Evolutionary conservation across 495 filamentous ascomycete genomes (phyloP).

Genomic region (Xylaria scruposa): DNA sequence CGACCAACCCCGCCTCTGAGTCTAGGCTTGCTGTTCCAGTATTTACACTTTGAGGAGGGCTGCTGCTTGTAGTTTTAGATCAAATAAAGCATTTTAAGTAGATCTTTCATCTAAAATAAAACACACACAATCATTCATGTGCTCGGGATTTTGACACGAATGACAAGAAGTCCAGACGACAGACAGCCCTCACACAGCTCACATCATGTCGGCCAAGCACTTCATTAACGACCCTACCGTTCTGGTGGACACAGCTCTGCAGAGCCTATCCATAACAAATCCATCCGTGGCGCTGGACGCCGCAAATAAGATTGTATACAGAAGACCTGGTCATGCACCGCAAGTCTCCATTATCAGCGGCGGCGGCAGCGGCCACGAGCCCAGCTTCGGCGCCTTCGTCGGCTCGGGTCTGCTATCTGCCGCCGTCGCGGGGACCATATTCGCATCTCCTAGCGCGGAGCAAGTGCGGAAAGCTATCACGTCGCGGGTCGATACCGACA

Average conservation of each 20-base stretch:
- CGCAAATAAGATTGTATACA: conserved; percentile 87
- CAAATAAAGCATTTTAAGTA: neutral
- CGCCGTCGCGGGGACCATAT: conserved; percentile 90
- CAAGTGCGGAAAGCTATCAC: conserved; percentile 82
- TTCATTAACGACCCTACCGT: conserved; percentile 87
- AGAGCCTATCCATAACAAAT: conserved; percentile 81
- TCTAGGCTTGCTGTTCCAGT: neutral
- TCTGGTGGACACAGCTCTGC: conserved; percentile 79
- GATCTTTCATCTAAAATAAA: neutral
- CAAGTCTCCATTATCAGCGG: conserved; percentile 87
- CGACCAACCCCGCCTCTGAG: neutral
- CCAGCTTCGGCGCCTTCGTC: conserved; percentile 77
- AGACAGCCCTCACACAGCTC: neutral
- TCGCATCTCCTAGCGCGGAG: conserved; percentile 85
- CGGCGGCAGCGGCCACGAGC: conserved; percentile 93
- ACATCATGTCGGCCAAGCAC: conserved; percentile 74
- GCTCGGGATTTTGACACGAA: neutral
- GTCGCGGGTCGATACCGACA: conserved; percentile 68
- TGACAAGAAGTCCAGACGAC: neutral
- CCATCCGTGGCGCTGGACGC: conserved; percentile 81
- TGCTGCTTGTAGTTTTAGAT: conserved; percentile 3
- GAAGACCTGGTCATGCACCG: conserved; percentile 59
- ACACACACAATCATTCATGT: too few species aligned
- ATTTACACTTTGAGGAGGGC: neutral
- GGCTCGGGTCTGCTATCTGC: conserved; percentile 79